A percentile compares a stretch with the other conserved stretches of the same genome.
phyloP scores from a whole-genome alignment of 75 land plant genomes.

The Pinus tabuliformis region DNA sequence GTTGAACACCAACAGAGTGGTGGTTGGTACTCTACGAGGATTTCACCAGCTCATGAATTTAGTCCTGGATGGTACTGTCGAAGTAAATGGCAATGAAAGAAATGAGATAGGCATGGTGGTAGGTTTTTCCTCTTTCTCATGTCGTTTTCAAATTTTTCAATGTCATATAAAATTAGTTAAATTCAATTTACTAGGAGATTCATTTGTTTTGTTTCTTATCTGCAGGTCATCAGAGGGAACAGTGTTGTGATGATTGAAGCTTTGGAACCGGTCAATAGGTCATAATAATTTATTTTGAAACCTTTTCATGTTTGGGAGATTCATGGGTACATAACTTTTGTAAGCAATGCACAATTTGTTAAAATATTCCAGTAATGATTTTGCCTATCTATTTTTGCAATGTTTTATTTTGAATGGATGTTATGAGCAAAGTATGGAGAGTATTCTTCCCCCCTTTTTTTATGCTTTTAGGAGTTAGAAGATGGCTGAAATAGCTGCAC shows the following conservation, averaged over 20 bases:
- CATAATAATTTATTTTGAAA: background rate
- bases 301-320: too few species aligned
- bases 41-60: constrained; percentile 98
- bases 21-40: constrained; percentile 84
- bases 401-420: too few species aligned
- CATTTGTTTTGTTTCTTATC: background rate
- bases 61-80: constrained; percentile 86
- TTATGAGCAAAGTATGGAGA: too few species aligned
- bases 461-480: too few species aligned
- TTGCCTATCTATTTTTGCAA: too few species aligned
- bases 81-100: constrained; percentile 83
- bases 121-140: constrained; percentile 10
- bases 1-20: constrained; percentile 83
- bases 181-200: background rate
- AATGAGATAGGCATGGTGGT: constrained; percentile 98
- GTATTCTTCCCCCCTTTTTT: too few species aligned
- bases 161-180: background rate
- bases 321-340: too few species aligned
- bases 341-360: too few species aligned
- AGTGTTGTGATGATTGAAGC: constrained; percentile 86
- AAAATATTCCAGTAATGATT: too few species aligned
- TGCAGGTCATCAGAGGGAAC: constrained; percentile 80
- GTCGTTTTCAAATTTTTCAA: background rate
- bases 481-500: too few species aligned
- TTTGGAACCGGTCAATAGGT: constrained; percentile 51